Conservation (phyloP, 2,329 filamentous ascomycete genomes). For the Clarireedia monteithiana region DNA sequence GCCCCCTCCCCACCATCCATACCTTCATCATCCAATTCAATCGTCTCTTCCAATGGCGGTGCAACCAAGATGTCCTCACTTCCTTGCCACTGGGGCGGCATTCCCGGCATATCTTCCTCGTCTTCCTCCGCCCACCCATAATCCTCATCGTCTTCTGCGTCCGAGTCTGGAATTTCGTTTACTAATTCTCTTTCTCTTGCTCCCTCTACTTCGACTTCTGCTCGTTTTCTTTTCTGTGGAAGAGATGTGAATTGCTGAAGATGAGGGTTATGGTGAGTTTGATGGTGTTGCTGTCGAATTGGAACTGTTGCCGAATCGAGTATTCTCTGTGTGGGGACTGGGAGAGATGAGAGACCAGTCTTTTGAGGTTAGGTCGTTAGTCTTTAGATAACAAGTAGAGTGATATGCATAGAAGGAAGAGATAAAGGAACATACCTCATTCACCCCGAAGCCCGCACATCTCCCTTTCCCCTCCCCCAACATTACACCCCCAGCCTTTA, state of each 20-base stretch:
- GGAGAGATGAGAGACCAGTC: slow-evolving; percentile 11
- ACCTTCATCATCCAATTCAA: slow-evolving; percentile 1
- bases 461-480: slow-evolving; percentile 16
- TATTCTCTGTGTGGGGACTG: slow-evolving; percentile 6
- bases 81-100: slow-evolving; percentile 60
- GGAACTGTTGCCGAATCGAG: not conserved
- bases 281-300: not conserved
- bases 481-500: slow-evolving; percentile 51
- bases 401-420: not conserved
- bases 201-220: slow-evolving; percentile 39
- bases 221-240: slow-evolving; percentile 55
- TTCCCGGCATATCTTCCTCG: slow-evolving; percentile 46
- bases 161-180: slow-evolving; percentile 53
- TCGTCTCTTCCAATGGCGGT: slow-evolving; percentile 11
- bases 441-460: slow-evolving; percentile 22
- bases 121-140: slow-evolving; percentile 66
- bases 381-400: slow-evolving; percentile 5
- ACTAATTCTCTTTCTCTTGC: slow-evolving; percentile 53
- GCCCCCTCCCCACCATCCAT: not conserved
- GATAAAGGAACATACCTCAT: slow-evolving; percentile 15
- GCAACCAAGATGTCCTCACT: slow-evolving; percentile 53
- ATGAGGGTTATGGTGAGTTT: slow-evolving; percentile 6
- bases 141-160: slow-evolving; percentile 54
- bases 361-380: slow-evolving; percentile 2
- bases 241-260: slow-evolving; percentile 17